These are phyloP conservation scores for Cyberlindnera veronae DNA, from an alignment of 805 yeast species.

Conservation along the genomic window DNA sequence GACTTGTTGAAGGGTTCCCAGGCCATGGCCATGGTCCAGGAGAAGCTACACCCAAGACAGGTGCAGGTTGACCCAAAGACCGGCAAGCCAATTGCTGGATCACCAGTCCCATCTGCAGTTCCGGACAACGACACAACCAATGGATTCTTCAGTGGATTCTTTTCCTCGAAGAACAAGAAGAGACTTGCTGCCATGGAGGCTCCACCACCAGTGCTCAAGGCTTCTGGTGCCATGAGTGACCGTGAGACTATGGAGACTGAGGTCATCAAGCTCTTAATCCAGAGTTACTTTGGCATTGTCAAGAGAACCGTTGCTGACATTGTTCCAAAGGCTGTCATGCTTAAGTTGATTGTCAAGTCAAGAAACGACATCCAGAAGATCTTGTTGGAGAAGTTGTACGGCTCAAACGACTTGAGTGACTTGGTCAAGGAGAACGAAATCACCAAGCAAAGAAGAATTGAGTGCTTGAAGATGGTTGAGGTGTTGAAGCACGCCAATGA, in stretches of 20 bases:
- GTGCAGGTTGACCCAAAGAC: slow-evolving; percentile 84
- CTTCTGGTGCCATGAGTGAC: slow-evolving; percentile 87
- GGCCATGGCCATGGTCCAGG: slow-evolving; percentile 90
- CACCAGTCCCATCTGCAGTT: slow-evolving; percentile 31
- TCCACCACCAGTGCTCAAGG: slow-evolving; percentile 92
- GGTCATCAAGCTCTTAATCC: slow-evolving; percentile 87
- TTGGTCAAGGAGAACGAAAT: slow-evolving; percentile 88
- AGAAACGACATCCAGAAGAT: slow-evolving; percentile 89
- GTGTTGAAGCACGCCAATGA: slow-evolving; percentile 86
- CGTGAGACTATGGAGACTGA: slow-evolving; percentile 97
- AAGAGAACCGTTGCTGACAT: slow-evolving; percentile 91
- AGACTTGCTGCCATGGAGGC: slow-evolving; percentile 95
- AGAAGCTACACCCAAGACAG: slow-evolving; percentile 70
- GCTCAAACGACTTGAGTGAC: slow-evolving; percentile 65
- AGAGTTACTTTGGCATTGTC: slow-evolving; percentile 88
- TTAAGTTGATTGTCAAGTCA: slow-evolving; percentile 80
- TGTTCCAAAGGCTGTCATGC: slow-evolving; percentile 93
- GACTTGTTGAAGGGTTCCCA: slow-evolving; percentile 92
- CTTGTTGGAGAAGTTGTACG: slow-evolving; percentile 80
- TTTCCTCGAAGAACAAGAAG: slow-evolving; percentile 88
- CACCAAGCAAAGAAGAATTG: slow-evolving; percentile 92
- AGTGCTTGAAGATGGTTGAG: slow-evolving; percentile 93
- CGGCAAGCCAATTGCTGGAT: slow-evolving; percentile 63
- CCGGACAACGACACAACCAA: slow-evolving; percentile 44
- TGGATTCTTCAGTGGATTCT: slow-evolving; percentile 95